A percentile compares a stretch with the other conserved stretches of the same genome.
These are phyloP conservation scores for Ogataea sp. DNA, from an alignment of 805 yeast species.

Conservation along the genomic window DNA sequence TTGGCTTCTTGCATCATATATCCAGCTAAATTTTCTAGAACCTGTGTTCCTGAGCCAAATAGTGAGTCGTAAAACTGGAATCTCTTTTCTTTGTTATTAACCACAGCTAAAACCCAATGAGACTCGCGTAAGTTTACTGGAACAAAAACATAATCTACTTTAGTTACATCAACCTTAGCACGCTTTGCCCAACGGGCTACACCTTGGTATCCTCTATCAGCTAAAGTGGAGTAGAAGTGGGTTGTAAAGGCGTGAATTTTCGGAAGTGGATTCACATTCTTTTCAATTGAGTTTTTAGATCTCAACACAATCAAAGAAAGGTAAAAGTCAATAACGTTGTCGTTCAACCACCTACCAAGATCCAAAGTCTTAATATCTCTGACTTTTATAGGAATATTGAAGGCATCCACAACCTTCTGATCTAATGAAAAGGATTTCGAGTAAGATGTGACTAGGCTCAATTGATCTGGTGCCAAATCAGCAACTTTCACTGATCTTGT, in stretches of 20 bases:
- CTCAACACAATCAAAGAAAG: constrained; percentile 45
- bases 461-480: constrained; percentile 25
- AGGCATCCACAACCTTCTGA: constrained; percentile 24
- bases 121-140: constrained; percentile 81
- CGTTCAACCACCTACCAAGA: constrained; percentile 81
- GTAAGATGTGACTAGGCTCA: constrained; percentile 23
- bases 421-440: constrained; percentile 23
- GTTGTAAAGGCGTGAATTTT: constrained; percentile 72
- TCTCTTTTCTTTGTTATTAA: constrained; percentile 51
- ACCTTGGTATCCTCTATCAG: constrained; percentile 67
- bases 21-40: constrained; percentile 40
- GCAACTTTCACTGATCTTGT: constrained; percentile 25
- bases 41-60: constrained; percentile 34
- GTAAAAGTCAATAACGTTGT: constrained; percentile 80
- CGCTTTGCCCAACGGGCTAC: constrained; percentile 82
- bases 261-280: constrained; percentile 17
- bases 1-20: constrained; percentile 67
- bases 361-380: constrained; percentile 66
- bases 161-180: constrained; percentile 56
- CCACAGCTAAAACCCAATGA: constrained; percentile 88
- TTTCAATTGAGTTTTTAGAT: constrained; percentile 15
- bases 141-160: constrained; percentile 58
- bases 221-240: constrained; percentile 73
- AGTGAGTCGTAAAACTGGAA: constrained; percentile 78
- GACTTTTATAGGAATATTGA: constrained; percentile 50